Conservation (phyloP, 192 early-diverging fungal species). For the Chytriomyces confervae region DNA sequence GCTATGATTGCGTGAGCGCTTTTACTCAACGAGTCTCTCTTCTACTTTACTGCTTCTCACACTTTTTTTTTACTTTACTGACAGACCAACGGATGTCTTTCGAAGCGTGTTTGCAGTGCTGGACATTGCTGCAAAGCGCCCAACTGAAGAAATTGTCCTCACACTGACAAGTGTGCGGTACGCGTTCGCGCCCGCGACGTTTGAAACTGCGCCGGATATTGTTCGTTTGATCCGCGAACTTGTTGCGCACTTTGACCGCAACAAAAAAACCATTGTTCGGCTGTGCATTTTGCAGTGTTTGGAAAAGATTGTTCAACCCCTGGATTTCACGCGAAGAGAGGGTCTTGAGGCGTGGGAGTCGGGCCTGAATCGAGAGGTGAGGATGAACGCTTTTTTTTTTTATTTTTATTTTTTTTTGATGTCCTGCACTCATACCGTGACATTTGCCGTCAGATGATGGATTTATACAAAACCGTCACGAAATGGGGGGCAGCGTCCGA, state of each 20-base stretch:
- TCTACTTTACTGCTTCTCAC: too few species aligned
- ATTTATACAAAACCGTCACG: constrained; percentile 47
- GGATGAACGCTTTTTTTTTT: too few species aligned
- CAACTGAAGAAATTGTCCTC: constrained; percentile 53
- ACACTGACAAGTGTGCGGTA: constrained; percentile 50
- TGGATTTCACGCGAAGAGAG: constrained; percentile 41
- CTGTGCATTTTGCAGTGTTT: constrained; percentile 52
- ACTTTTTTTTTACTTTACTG: constrained; percentile 5
- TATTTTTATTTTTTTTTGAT: too few species aligned
- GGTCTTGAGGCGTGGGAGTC: constrained; percentile 39
- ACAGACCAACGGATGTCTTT: constrained; percentile 47
- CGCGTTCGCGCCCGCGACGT: constrained; percentile 43
- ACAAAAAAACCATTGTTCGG: constrained; percentile 48
- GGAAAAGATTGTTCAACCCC: constrained; percentile 55
- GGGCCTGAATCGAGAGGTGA: constrained; percentile 41
- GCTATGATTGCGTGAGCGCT: too few species aligned
- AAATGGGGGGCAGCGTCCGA: constrained; percentile 50
- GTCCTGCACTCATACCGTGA: neutral
- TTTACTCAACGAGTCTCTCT: too few species aligned
- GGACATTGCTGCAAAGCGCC: constrained; percentile 44
- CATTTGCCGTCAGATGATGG: constrained; percentile 26
- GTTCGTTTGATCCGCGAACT: constrained; percentile 45
- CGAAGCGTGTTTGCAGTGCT: constrained; percentile 40
- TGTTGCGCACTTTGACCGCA: constrained; percentile 37
- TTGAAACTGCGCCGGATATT: constrained; percentile 32